These are phyloP conservation scores for Microcos paniculata DNA, from an alignment of 345 rosid genomes.

Conservation along the genomic window DNA sequence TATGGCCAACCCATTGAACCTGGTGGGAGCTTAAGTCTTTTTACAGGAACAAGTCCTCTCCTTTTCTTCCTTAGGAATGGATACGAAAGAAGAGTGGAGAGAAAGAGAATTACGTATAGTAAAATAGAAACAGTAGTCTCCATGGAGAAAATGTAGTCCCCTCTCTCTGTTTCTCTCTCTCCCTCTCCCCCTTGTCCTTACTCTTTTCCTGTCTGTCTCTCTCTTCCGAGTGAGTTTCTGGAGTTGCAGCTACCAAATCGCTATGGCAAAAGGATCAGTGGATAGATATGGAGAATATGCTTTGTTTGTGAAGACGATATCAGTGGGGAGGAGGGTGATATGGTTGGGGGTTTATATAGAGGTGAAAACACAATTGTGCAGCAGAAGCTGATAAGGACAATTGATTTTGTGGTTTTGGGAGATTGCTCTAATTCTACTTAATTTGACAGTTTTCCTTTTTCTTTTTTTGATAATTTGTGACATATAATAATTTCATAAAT, in stretches of 20 bases:
- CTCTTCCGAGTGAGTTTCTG: neutral
- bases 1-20: constrained; percentile 92
- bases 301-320: neutral
- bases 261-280: neutral
- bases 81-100: constrained; percentile 41
- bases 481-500: neutral
- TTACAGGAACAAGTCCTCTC: neutral
- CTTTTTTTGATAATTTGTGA: neutral
- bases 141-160: constrained; percentile 25
- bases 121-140: constrained; percentile 31
- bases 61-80: constrained; percentile 24
- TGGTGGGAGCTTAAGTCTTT: constrained; percentile 65
- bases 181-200: neutral
- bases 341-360: constrained; percentile 33
- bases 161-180: neutral
- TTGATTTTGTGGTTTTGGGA: neutral
- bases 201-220: neutral
- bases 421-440: neutral
- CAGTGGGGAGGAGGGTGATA: neutral
- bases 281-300: neutral
- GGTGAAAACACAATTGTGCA: neutral
- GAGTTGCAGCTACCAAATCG: neutral
- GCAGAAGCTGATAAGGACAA: constrained; percentile 6
- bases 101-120: constrained; percentile 30
- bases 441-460: no score